Conservation (phyloP, 306 rosid genomes). For the Prunus mongolica region DNA sequence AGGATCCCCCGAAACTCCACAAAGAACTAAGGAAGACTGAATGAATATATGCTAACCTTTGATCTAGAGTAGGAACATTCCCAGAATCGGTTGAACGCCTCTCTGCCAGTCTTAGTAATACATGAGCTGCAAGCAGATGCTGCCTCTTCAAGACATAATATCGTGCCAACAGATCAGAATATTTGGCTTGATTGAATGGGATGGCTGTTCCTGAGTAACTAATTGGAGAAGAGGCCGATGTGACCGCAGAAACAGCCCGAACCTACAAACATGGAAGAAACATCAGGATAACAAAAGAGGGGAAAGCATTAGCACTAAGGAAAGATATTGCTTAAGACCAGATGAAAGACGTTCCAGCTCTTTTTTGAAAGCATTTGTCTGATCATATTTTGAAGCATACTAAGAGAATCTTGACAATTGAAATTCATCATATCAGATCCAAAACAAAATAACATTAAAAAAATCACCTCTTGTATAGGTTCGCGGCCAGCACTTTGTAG, state of each 20-base stretch:
- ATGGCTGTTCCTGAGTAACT: slow-evolving; percentile 61
- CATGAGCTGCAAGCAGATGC: slow-evolving; percentile 92
- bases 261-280: slow-evolving; percentile 46
- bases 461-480: slow-evolving; percentile 72
- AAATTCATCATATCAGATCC: slow-evolving; percentile 17
- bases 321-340: not conserved
- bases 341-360: not conserved
- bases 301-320: not conserved
- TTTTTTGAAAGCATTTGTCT: slow-evolving; percentile 14
- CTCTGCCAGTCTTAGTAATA: slow-evolving; percentile 77
- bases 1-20: not conserved
- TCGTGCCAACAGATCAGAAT: slow-evolving; percentile 85
- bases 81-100: slow-evolving; percentile 64
- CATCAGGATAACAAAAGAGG: not conserved
- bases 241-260: slow-evolving; percentile 53
- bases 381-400: slow-evolving; percentile 2
- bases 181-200: slow-evolving; percentile 64
- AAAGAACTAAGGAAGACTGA: slow-evolving; percentile 9
- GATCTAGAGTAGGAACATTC: slow-evolving; percentile 70
- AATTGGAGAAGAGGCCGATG: slow-evolving; percentile 55
- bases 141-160: slow-evolving; percentile 88
- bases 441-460: slow-evolving; percentile 12
- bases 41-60: slow-evolving; percentile 47
- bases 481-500: slow-evolving; percentile 79
- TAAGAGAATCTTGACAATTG: not conserved